Base-by-base conservation (phyloP, 345 rosid genomes). In the Gossypium stocksii region DNA sequence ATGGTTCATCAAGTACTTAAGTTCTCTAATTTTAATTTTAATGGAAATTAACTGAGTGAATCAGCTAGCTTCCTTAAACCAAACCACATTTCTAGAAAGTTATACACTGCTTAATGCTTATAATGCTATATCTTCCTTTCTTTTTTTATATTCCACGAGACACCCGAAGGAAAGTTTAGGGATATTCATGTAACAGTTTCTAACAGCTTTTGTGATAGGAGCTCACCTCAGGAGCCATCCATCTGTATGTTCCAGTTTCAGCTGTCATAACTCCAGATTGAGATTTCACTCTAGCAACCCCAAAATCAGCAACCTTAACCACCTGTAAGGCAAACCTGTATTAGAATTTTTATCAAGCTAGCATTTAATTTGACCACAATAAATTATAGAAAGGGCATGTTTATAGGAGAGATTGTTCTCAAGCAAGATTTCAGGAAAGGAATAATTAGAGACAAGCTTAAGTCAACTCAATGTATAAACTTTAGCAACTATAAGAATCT, bases 191-290 rank as follows among this genome's bases (percentile, higher is more conserved):
- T 62, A 52, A 64, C 13, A 63, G 51, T 19, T 68, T 49, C 46
- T 27, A 74, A 38, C 22, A 15, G 49, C n/a, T 20, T 25, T 34
- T 34, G 46, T 14, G 66, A 52, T 19, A 46, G 57, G 66, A 60
- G 41, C 62, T 66, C 72, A 94, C 98, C 99, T 95, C 98, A 22
- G 99, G 99, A 84, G 99, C 97, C 99, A 93, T 95, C 99, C 99
- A 95, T 61, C 98, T 81, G 71, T 92, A 92, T n/a, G 99, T 93
- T 85, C 99, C 99, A 46, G 99, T 95, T 90, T 95, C 99, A 58
- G 99, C 97, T 16, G 98, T 95, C 99, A 95, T 95, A n/a, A 95
- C 96, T 74, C 97, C 99, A 69, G 98, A 78, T 74, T 92, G 96
- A 77, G 89, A 82, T 87, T 91, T 86, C 77, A 91, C 99, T 82